Conservation (phyloP, 1,139 yeast species). For the Kodamaea plutei region DNA sequence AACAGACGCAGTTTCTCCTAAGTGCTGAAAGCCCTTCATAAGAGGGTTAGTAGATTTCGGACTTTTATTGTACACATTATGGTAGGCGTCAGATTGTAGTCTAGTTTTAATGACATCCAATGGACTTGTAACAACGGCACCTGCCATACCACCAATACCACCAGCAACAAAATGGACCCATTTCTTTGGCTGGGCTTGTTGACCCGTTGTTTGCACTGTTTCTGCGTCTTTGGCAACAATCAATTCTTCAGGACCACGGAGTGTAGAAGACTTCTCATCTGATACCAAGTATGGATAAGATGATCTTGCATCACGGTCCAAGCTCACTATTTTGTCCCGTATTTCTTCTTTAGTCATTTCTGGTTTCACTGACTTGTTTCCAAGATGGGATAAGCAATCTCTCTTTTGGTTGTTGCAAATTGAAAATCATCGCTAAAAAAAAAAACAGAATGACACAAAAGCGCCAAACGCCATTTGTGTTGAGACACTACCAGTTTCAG, state of each 20-base stretch:
- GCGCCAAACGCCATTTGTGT: no score
- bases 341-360: conserved; percentile 3
- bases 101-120: conserved; percentile 95
- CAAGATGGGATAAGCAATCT: no score
- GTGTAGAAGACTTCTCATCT: conserved; percentile 59
- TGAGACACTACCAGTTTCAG: no score
- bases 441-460: no score
- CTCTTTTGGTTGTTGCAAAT: no score
- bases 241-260: conserved; percentile 29
- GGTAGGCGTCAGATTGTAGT: conserved; percentile 80
- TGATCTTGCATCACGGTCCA: conserved; percentile 54
- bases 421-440: conserved; percentile 1
- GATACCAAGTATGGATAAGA: conserved; percentile 64
- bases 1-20: conserved; percentile 76
- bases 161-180: conserved; percentile 99
- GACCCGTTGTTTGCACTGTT: conserved; percentile 6
- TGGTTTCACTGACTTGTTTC: neutral
- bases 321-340: conserved; percentile 16
- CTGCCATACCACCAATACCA: conserved; percentile 97
- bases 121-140: conserved; percentile 91
- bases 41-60: conserved; percentile 40
- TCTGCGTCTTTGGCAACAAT: conserved; percentile 12
- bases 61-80: conserved; percentile 34
- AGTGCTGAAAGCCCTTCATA: conserved; percentile 58
- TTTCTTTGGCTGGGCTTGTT: conserved; percentile 40